Conservation (phyloP, 2,329 filamentous ascomycete genomes). For the Fusarium duplospermum region DNA sequence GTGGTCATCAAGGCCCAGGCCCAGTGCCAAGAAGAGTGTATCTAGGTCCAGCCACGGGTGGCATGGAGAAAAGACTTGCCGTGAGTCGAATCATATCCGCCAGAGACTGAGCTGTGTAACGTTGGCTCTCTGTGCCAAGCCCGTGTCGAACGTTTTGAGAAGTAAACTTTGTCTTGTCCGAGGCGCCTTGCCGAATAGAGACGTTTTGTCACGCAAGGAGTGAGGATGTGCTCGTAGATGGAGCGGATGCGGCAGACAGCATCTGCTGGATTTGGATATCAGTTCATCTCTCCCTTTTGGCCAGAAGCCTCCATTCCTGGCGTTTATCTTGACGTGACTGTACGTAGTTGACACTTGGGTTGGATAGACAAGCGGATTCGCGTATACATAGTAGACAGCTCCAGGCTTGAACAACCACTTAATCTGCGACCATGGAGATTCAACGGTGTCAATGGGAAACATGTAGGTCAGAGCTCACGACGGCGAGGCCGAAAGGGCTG, state of each 20-base stretch:
- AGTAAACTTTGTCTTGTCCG: slow-evolving; percentile 13
- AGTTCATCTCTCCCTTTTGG: background rate
- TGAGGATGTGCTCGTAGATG: background rate
- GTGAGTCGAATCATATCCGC: background rate
- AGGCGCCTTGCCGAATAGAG: slow-evolving; percentile 2
- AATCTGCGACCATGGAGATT: background rate
- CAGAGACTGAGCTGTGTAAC: background rate
- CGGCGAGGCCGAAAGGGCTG: slow-evolving; percentile 1
- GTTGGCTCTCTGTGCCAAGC: background rate
- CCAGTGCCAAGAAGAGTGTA: background rate
- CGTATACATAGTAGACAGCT: background rate
- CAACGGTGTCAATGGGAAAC: background rate
- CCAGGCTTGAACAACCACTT: background rate
- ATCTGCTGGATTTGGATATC: background rate
- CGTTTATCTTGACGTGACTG: background rate
- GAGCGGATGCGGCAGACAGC: background rate
- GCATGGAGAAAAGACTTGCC: background rate
- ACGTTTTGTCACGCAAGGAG: background rate
- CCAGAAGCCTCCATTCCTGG: slow-evolving; percentile 11
- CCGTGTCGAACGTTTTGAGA: slow-evolving; percentile 21
- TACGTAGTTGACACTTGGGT: background rate
- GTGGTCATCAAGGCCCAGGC: background rate
- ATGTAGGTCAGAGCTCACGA: background rate
- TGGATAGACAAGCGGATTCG: background rate
- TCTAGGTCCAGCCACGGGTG: background rate